Percentiles rank a stretch among this genome's conserved stretches.
These are phyloP conservation scores for Xenoacremonium recifei DNA, from an alignment of 2,329 filamentous ascomycete genomes.

Conservation along the genomic window DNA sequence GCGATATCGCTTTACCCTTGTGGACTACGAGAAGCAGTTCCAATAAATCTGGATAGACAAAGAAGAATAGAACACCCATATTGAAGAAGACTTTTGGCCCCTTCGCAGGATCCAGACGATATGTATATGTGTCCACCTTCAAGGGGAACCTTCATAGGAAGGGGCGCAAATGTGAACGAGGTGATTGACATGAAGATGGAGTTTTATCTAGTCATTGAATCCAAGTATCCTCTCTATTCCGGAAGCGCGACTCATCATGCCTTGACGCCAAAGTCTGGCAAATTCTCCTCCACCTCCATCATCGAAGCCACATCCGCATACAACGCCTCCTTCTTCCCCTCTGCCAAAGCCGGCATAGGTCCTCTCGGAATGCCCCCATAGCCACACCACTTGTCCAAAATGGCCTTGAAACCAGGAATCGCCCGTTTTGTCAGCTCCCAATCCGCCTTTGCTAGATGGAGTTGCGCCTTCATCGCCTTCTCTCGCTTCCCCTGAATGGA, in stretches of 20 bases:
- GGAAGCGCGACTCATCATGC: no score
- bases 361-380: background rate
- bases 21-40: slow-evolving; percentile 22
- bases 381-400: background rate
- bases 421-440: slow-evolving; percentile 82
- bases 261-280: background rate
- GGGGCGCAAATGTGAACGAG: no score
- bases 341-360: background rate
- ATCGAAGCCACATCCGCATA: background rate
- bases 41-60: slow-evolving; percentile 16
- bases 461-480: slow-evolving; percentile 74
- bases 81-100: no score
- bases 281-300: background rate
- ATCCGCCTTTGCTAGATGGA: slow-evolving; percentile 73
- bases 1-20: slow-evolving; percentile 19
- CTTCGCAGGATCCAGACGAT: no score
- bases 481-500: slow-evolving; percentile 70
- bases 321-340: background rate
- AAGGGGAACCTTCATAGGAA: no score
- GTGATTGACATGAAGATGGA: no score
- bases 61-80: no score
- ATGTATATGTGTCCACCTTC: no score
- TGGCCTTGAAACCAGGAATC: slow-evolving; percentile 58
- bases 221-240: no score
- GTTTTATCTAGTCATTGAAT: no score